Evolutionary conservation across 164 flowering plant genomes (phyloP), one percentile per base, ranked within the genome.

Genomic region (Litsea cubeba): DNA sequence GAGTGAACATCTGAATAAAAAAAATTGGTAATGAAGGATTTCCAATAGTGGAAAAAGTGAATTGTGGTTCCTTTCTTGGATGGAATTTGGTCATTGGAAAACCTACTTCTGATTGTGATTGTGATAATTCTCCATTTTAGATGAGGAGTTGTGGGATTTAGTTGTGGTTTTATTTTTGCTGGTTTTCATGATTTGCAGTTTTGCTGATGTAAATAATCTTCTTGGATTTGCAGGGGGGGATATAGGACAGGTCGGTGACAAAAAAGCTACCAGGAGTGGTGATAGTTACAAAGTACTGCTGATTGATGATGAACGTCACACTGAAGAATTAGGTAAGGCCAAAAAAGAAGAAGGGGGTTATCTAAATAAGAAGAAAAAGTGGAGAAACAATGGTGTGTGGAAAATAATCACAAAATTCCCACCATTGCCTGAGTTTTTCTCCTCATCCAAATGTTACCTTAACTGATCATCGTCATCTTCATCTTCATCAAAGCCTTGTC

Each of bases 251-350:
- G 20, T 68, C 28, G 80, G 64, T 76, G 70, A 81, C 62, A 72
- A 57, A 72, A 81, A 66, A 79, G 78, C 72, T n/a, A 24, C 65
- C 26, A 76, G 81, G 60, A 73, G 79, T 64, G 87, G 87, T 62
- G 87, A 85, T 62, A 75, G 85, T 57, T 85, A 81, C 74, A 83
- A 78, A n/a, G 87, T 85, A 69, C 64, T 85, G 78, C 76, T 85
- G 75, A 65, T 85, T 65, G 85, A 85, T 77, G 84, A 85, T 76
- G 40, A 8, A 46, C 81, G 81, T 23, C 87, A 85, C 71, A 78
- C 83, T 58, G 87, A 80, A 63, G 71, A 78, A 10, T 76, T 80
- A 72, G 87, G 87, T 84, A 78, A 49, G 68, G 35, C n/a, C 64
- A 6, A 70, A 30, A 40, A 40, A 7, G 46, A 40, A 7, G 46